Conservation (phyloP, 2,329 filamentous ascomycete genomes). For the Phaeomoniella chlamydospora region DNA sequence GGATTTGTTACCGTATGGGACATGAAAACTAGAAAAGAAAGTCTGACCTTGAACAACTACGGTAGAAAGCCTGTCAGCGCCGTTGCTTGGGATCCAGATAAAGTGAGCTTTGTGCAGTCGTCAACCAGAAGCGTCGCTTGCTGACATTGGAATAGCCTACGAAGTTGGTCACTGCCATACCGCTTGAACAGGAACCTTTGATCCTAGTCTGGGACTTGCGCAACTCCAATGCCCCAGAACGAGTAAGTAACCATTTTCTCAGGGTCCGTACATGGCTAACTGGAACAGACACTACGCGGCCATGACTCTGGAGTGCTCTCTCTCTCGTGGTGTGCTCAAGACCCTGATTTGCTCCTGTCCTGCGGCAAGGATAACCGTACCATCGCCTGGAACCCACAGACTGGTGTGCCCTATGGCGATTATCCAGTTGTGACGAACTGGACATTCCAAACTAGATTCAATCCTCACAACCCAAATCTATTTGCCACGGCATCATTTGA, state of each 20-base stretch:
- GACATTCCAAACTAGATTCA: conserved; percentile 92
- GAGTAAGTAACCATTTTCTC: conserved; percentile 17
- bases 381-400: conserved; percentile 91
- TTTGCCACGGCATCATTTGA: conserved; percentile 95
- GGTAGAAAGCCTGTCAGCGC: conserved; percentile 89
- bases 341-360: conserved; percentile 76
- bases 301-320: conserved; percentile 91
- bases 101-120: conserved; percentile 27
- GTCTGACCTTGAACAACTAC: conserved; percentile 76
- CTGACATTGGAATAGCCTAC: conserved; percentile 43
- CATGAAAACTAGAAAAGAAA: conserved; percentile 94
- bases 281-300: conserved; percentile 57
- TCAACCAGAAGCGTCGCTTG: conserved; percentile 6
- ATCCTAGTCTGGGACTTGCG: conserved; percentile 90
- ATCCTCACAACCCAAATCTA: conserved; percentile 81
- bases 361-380: conserved; percentile 95
- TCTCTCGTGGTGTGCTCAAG: conserved; percentile 87
- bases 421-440: conserved; percentile 98
- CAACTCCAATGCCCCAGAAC: conserved; percentile 88
- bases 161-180: conserved; percentile 82
- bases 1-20: conserved; percentile 99
- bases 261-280: conserved; percentile 6
- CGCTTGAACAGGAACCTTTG: conserved; percentile 74
- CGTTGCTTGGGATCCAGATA: conserved; percentile 93
- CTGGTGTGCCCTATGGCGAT: conserved; percentile 74